A percentile compares a stretch with the other conserved stretches of the same genome.
These are phyloP conservation scores for Lagerstroemia speciosa DNA, from an alignment of 345 rosid genomes.

Conservation along the genomic window DNA sequence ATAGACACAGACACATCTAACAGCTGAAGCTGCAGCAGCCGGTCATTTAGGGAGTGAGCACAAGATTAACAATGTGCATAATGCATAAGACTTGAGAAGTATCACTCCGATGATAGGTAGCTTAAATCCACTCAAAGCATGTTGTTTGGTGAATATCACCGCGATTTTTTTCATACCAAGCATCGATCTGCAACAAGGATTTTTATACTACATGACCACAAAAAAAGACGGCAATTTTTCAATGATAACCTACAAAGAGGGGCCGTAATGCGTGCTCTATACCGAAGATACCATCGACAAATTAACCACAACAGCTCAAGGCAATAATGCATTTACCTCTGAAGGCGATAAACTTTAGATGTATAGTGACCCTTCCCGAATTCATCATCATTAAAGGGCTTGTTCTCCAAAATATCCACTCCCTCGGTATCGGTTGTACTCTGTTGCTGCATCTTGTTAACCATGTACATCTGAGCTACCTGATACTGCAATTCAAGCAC, in stretches of 20 bases:
- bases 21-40: not conserved
- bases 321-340: slow-evolving; percentile 28
- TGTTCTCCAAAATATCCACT: slow-evolving; percentile 47
- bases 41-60: not conserved
- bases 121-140: not conserved
- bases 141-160: not conserved
- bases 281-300: not conserved
- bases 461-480: slow-evolving; percentile 58
- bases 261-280: not conserved
- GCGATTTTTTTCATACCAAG: not conserved
- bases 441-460: slow-evolving; percentile 60
- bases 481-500: slow-evolving; percentile 43
- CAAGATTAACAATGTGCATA: not conserved
- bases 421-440: slow-evolving; percentile 45
- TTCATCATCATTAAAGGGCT: slow-evolving; percentile 31
- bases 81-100: not conserved
- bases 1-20: not conserved
- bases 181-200: not conserved
- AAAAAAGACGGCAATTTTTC: too few species aligned
- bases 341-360: slow-evolving; percentile 50
- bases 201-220: too few species aligned
- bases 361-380: slow-evolving; percentile 52
- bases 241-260: not conserved
- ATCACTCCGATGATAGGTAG: not conserved
- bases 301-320: not conserved